Base-by-base conservation (phyloP, 2,329 filamentous ascomycete genomes). In the Hymenoscyphus infarciens region DNA sequence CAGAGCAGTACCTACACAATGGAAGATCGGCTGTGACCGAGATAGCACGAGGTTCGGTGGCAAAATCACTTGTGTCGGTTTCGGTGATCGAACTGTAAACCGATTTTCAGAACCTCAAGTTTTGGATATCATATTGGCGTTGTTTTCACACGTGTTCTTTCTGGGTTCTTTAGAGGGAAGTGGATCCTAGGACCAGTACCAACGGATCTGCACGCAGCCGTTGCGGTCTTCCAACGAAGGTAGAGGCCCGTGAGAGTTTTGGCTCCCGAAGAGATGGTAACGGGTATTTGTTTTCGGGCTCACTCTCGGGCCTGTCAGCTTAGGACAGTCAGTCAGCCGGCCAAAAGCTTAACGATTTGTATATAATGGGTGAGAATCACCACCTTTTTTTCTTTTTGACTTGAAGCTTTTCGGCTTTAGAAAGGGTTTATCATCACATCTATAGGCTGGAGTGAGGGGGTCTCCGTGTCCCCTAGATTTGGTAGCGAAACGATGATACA, bases 241-340 rank as follows among this genome's bases (percentile, higher is more conserved):
- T 52, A 52, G 25, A 22, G 45, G 19, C 19, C 42, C 45, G 45
- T 52, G 45, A 52, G 19, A 52, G 45, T 52, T 13, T 22, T 52
- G 11, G 45, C 45, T 49, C 42, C 45, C 45, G 45, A 19, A 25
- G 45, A 25, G 45, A 52, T 52, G 45, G 45, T 52, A 52, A 52
- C 45, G 10, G 45, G 45, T 45, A n/a, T 19, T 10, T 22, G 16
- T n/a, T 22, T 52, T 22, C 45, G 45, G 19, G 10, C 11, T 13
- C 22, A n/a, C n/a, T 45, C n/a, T 45, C 16, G 16, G 39, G 39
- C 39, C 16, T 22, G 39, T 52, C 45, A 13, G 45, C 25, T 25
- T 22, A 3, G 19, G 19, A 52, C 8, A 25, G 19, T 52, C 8
- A 25, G 19, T 52, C 45, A 25, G 45, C 45, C n/a, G 11, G 45